Evolutionary conservation across 495 filamentous ascomycete species (phyloP), one percentile per base, ranked within the genome.

Genomic region (Platismatia glauca): DNA sequence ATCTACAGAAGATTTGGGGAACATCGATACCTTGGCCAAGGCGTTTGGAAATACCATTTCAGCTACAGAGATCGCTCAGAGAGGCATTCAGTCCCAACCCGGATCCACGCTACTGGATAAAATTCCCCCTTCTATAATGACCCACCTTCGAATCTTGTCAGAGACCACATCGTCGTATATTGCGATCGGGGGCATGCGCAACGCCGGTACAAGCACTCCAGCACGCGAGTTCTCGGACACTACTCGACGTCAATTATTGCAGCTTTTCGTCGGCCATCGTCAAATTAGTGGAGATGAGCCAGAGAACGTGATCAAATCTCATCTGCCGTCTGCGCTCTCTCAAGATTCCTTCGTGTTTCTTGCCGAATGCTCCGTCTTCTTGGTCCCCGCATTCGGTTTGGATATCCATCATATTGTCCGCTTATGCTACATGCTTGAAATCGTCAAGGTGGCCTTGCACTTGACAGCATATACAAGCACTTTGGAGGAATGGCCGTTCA

Each of bases 401-500:
- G 86, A 96, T 58, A 84, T 95, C 37, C 83, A 88, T 63, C 89
- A 96, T 74, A 68, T 97, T 20, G 75, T 97, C 35, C 88, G 88
- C 16, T 81, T 97, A 61, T 97, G 94, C 76, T 97, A 95, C 70
- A 79, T 95, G 43, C 89, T 90, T 34, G 93, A 99, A 74, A 83
- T 97, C 50, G 85, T 91, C 50, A 94, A 95, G 74, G 88, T 90
- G 5, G 75, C 81, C 48, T 64, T 87, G 33, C 78, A 76, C 7
- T 72, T 79, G 59, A 79, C 77, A 59, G 70, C 74, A 48, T 69
- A 75, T 39, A 70, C 71, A 7, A 66, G 68, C 20, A 71, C 64
- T 29, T 76, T 77, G 67, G 68, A 78, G 39, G 70, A 75, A 29
- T 70, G 70, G 27, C 71, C 81, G 35, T 55, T 66, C 16, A 71